These are phyloP conservation scores for Naganishia kalamii DNA, from an alignment of 768 basidiomycete species.

Conservation along the genomic window DNA sequence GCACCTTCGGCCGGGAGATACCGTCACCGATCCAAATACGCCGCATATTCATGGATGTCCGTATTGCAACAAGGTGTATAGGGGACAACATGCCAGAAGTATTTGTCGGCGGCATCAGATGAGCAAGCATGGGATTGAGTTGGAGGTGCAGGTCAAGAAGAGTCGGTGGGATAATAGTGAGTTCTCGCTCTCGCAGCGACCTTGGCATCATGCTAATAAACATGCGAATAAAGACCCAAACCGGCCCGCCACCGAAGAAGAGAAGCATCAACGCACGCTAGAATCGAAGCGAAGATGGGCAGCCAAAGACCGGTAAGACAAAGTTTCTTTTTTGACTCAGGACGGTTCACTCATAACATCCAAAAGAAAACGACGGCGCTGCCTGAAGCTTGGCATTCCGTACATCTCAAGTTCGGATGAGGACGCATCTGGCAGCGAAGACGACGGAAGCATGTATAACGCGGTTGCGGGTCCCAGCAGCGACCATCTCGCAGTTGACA, in stretches of 20 bases:
- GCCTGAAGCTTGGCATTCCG: conserved; percentile 20
- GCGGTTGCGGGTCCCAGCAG: conserved; percentile 1
- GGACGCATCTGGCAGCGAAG: conserved; percentile 2
- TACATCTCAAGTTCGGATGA: conserved; percentile 9
- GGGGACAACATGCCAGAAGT: conserved; percentile 48
- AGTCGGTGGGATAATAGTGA: conserved; percentile 50
- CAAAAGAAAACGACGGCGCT: conserved; percentile 18
- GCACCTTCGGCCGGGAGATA: conserved; percentile 24
- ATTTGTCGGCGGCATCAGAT: conserved; percentile 49
- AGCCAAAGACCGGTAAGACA: conserved; percentile 42
- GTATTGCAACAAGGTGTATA: conserved; percentile 48
- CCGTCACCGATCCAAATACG: conserved; percentile 17
- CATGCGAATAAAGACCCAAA: conserved; percentile 39
- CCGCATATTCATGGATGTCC: conserved; percentile 25
- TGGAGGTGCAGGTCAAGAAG: conserved; percentile 46
- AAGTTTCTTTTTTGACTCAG: not conserved
- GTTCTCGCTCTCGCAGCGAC: conserved; percentile 22
- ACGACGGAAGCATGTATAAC: not conserved
- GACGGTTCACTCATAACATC: not conserved
- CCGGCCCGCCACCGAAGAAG: conserved; percentile 45
- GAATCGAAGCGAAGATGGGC: conserved; percentile 48
- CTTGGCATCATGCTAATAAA: not conserved
- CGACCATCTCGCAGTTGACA: not conserved
- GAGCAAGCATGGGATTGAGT: conserved; percentile 49
- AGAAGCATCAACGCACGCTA: conserved; percentile 44